A percentile compares a stretch with the other conserved stretches of the same genome.
These are phyloP conservation scores for Plasmodium coatneyi DNA, from an alignment of 169 alveolate genomes.

Conservation along the genomic window DNA sequence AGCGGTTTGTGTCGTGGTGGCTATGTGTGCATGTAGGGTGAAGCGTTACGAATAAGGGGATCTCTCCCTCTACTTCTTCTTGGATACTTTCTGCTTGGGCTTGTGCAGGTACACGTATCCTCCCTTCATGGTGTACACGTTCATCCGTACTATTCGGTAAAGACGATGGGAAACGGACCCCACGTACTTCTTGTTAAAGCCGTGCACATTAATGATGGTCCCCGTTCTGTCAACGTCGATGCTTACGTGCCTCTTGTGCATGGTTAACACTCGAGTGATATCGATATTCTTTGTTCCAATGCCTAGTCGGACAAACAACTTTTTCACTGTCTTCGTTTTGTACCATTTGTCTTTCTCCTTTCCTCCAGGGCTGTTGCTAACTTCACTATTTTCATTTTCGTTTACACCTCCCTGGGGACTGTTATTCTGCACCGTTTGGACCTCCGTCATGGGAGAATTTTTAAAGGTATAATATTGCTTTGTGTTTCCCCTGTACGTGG, in stretches of 20 bases:
- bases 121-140: constrained; percentile 90
- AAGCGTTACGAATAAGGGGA: neutral
- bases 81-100: constrained; percentile 83
- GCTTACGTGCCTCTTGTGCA: constrained; percentile 83
- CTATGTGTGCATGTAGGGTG: neutral
- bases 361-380: neutral
- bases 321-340: constrained; percentile 82
- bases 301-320: constrained; percentile 88
- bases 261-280: constrained; percentile 84
- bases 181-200: constrained; percentile 87
- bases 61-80: constrained; percentile 77
- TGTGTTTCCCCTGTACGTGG: constrained; percentile 39
- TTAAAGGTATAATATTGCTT: constrained; percentile 66
- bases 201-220: constrained; percentile 83
- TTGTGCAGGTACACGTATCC: constrained; percentile 88
- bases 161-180: constrained; percentile 88
- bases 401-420: neutral
- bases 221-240: constrained; percentile 85
- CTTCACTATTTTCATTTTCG: neutral
- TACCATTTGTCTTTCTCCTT: constrained; percentile 8
- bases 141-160: constrained; percentile 85
- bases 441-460: neutral
- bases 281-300: constrained; percentile 90
- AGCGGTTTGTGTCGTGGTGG: neutral
- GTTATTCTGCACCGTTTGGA: constrained; percentile 25